phyloP scores from a whole-genome alignment of 371 early-diverging fungal species.

The Smittium mucronatum region DNA sequence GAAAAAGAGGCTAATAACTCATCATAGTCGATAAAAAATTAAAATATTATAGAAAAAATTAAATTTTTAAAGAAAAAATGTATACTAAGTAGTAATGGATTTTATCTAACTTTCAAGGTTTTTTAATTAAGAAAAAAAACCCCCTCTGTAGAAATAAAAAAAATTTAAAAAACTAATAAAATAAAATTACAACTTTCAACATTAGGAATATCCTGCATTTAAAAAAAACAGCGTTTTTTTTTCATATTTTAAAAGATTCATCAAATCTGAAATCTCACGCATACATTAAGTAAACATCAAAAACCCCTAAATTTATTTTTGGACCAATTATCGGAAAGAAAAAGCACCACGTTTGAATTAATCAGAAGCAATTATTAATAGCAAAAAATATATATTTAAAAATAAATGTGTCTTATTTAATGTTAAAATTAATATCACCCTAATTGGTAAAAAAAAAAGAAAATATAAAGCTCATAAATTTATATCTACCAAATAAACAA shows the following conservation, averaged over 20 bases:
- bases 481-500: neutral
- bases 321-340: neutral
- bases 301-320: neutral
- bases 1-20: neutral
- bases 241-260: neutral
- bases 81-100: neutral
- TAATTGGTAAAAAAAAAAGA: neutral
- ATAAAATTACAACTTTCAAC: neutral
- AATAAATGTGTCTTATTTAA: neutral
- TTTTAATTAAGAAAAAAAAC: neutral
- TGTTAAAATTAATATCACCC: neutral
- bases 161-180: neutral
- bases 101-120: neutral
- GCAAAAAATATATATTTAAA: neutral
- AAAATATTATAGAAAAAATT: neutral
- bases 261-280: neutral
- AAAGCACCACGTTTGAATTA: neutral
- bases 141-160: neutral
- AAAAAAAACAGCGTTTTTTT: neutral
- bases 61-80: neutral
- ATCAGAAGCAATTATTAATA: neutral
- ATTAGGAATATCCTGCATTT: neutral
- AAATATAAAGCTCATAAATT: too few relatives aligned
- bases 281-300: neutral
- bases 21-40: neutral